Conservation (phyloP, 352 stramenopile species). For the Blastocystis hominis region DNA sequence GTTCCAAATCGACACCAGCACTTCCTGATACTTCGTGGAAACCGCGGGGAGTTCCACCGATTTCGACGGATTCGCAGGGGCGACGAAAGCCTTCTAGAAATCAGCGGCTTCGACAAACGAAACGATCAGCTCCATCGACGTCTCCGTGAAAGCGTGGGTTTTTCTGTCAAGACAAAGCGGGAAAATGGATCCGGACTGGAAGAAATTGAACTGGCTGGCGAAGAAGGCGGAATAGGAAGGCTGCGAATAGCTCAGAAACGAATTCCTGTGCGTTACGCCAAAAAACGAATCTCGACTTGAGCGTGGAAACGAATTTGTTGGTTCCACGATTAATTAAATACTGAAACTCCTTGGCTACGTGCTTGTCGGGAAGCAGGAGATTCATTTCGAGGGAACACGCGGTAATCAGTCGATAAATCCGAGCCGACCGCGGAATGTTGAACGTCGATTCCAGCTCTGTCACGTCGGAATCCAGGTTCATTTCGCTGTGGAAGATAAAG, state of each 20-base stretch:
- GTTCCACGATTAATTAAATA: neutral
- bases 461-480: neutral
- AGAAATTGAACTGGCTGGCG: neutral
- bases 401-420: neutral
- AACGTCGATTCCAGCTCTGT: neutral
- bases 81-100: neutral
- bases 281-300: neutral
- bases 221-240: neutral
- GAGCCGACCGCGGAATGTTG: neutral
- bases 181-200: neutral
- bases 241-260: neutral
- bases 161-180: neutral
- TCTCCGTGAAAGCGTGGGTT: neutral
- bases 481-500: neutral
- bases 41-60: neutral
- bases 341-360: neutral
- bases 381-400: slow-evolving; percentile 1
- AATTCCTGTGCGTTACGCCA: neutral
- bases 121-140: neutral
- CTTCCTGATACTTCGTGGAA: neutral
- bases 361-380: neutral
- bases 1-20: neutral
- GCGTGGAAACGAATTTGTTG: neutral
- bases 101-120: neutral
- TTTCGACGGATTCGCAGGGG: neutral